Evolutionary conservation across 192 early-diverging fungal genomes (phyloP).

Genomic region (Chytriomyces sp.): DNA sequence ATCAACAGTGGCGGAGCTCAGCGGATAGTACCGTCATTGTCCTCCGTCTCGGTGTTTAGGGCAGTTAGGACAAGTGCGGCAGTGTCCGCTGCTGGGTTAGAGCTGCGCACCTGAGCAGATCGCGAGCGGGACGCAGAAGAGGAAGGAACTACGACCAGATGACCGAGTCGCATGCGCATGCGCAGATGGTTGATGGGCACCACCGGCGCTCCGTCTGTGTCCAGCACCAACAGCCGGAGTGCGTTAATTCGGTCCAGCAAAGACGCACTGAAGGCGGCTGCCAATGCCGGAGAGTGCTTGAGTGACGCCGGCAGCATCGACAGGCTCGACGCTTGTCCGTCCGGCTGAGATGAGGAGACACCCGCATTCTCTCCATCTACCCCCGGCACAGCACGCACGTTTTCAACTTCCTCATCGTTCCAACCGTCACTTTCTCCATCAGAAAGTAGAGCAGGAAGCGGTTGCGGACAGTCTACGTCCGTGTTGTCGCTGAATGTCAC

Average conservation of each 20-base stretch:
- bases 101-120: neutral
- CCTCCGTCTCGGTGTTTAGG: neutral
- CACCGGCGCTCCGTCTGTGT: constrained; percentile 22
- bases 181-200: constrained; percentile 26
- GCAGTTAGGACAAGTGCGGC: neutral
- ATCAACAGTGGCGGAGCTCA: too few species aligned
- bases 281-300: neutral
- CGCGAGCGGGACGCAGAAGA: neutral
- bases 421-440: too few species aligned
- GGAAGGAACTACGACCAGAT: neutral
- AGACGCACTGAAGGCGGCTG: neutral
- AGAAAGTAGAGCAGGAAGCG: too few species aligned
- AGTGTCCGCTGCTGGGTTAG: neutral
- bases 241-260: constrained; percentile 6
- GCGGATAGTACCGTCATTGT: neutral
- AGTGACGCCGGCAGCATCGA: constrained; percentile 2
- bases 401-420: too few species aligned
- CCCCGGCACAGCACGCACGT: too few species aligned
- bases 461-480: too few species aligned
- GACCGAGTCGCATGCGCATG: constrained; percentile 9
- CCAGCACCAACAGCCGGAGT: constrained; percentile 19
- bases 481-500: too few species aligned
- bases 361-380: too few species aligned
- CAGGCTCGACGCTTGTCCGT: too few species aligned
- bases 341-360: too few species aligned